Conservation (phyloP, 192 early-diverging fungal species). For the Umbelopsis isabellina region DNA sequence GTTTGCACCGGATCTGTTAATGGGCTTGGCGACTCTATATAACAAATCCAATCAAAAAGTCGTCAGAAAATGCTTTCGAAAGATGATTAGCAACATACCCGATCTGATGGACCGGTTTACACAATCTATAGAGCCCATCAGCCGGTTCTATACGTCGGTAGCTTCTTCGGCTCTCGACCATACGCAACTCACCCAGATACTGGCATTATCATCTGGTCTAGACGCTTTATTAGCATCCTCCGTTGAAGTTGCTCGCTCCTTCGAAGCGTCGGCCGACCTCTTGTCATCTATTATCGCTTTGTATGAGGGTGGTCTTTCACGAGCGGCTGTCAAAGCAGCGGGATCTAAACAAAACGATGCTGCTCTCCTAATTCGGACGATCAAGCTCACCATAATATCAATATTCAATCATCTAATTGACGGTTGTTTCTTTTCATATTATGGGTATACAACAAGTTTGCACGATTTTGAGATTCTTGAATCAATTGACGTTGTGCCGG, state of each 20-base stretch:
- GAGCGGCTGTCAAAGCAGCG: slow-evolving; percentile 8
- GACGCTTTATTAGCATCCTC: slow-evolving; percentile 42
- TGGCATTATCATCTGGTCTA: slow-evolving; percentile 29
- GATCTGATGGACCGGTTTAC: background rate
- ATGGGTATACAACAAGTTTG: slow-evolving; percentile 34
- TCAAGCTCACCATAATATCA: slow-evolving; percentile 55
- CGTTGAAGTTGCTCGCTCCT: slow-evolving; percentile 29
- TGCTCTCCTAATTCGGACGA: slow-evolving; percentile 26
- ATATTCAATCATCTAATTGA: slow-evolving; percentile 58
- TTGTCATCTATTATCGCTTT: slow-evolving; percentile 34
- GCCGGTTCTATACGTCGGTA: background rate
- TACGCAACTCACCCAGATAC: background rate
- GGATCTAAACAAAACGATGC: slow-evolving; percentile 23
- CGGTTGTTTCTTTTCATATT: slow-evolving; percentile 47
- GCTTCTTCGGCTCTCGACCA: background rate
- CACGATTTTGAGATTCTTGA: slow-evolving; percentile 19
- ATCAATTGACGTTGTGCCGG: background rate
- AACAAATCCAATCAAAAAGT: background rate
- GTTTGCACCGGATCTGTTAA: slow-evolving; percentile 6
- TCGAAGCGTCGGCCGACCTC: slow-evolving; percentile 33
- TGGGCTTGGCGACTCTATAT: slow-evolving; percentile 16
- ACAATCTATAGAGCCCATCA: background rate
- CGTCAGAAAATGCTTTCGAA: background rate
- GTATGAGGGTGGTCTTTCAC: slow-evolving; percentile 40
- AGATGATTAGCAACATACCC: background rate